Conservation (phyloP, 1,284 basidiomycete genomes). For the Trametes pubescens region DNA sequence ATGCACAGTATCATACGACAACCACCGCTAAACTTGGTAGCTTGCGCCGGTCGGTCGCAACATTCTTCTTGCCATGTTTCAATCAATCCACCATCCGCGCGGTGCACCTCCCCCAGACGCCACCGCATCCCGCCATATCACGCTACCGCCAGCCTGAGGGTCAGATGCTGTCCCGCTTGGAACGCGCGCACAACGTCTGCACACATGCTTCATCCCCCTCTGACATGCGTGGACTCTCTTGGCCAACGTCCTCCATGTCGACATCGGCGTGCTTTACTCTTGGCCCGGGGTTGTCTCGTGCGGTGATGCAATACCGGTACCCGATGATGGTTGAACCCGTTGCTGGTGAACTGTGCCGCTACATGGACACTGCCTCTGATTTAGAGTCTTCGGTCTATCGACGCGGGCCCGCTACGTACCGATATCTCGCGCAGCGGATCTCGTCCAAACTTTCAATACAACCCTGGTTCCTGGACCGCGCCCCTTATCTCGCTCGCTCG, state of each 20-base stretch:
- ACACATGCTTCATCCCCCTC: neutral
- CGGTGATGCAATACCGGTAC: neutral
- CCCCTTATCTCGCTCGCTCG: neutral
- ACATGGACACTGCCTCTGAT: neutral
- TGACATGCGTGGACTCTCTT: neutral
- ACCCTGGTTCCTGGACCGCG: neutral
- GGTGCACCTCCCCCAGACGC: neutral
- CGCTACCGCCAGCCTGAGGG: neutral
- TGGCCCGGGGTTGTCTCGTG: neutral
- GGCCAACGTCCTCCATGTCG: neutral
- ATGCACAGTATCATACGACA: neutral
- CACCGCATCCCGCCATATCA: slow-evolving; percentile 7
- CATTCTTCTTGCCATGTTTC: neutral
- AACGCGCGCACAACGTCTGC: neutral
- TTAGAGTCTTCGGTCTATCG: neutral
- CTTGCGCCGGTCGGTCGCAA: neutral
- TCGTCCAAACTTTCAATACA: neutral
- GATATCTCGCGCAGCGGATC: too few species aligned
- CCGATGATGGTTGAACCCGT: neutral
- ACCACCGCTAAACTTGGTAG: slow-evolving; percentile 5
- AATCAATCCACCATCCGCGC: neutral
- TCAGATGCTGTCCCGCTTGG: neutral
- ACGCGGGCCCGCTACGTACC: neutral
- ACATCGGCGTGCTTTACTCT: neutral
- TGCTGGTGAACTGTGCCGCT: neutral